Conservation (phyloP, 164 flowering plant species). For the Dillenia turbinata region DNA sequence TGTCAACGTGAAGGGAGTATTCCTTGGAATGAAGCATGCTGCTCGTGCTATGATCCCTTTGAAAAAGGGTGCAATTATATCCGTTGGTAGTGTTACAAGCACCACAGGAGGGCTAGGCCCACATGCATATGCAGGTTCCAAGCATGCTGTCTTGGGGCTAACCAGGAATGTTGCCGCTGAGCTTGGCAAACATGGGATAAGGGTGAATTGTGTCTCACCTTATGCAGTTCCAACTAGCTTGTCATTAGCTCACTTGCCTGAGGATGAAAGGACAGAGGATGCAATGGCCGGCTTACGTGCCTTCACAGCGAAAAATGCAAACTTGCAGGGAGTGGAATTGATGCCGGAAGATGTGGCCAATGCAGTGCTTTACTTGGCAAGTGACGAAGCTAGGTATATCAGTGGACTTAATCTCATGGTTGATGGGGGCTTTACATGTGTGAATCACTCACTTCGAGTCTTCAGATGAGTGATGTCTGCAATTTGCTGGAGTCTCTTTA, state of each 20-base stretch:
- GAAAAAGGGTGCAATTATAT: constrained; percentile 59
- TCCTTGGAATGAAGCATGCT: constrained; percentile 86
- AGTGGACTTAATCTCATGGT: constrained; percentile 81
- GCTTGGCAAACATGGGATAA: constrained; percentile 70
- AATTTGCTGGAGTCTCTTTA: no score
- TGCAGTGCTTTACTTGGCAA: constrained; percentile 69
- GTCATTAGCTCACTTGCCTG: constrained; percentile 71
- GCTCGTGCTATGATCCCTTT: constrained; percentile 84
- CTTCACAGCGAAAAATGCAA: constrained; percentile 39
- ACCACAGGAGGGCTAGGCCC: constrained; percentile 65
- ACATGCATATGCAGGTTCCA: constrained; percentile 74
- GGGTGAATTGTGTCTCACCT: constrained; percentile 91
- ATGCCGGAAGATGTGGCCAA: constrained; percentile 68
- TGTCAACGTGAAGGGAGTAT: constrained; percentile 74
- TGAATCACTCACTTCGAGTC: constrained; percentile 58
- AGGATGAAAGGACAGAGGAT: constrained; percentile 62
- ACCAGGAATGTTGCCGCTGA: constrained; percentile 80
- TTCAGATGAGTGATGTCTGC: constrained; percentile 36
- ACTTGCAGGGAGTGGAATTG: constrained; percentile 61
- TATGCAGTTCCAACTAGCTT: constrained; percentile 60
- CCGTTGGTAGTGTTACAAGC: constrained; percentile 54
- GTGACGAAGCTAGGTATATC: constrained; percentile 74
- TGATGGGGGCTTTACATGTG: constrained; percentile 71
- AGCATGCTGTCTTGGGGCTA: constrained; percentile 82
- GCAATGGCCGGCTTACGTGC: constrained; percentile 39